Percentiles rank a stretch among this genome's conserved stretches.
phyloP scores from a whole-genome alignment of 768 basidiomycete species.

The Tylopilus vinaceipallidus region DNA sequence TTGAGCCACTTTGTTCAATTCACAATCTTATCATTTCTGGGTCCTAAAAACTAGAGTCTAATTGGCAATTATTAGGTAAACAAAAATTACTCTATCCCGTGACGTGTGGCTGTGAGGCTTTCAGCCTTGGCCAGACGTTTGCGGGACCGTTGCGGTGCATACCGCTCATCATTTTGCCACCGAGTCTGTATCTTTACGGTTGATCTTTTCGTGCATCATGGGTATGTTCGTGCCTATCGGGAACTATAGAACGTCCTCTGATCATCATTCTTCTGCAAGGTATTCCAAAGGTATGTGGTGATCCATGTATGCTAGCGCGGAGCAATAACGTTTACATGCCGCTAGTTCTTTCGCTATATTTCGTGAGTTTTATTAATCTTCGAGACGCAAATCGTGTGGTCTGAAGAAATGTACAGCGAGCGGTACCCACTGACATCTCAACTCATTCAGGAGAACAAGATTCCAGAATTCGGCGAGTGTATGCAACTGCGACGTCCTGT shows the following conservation, averaged over 20 bases:
- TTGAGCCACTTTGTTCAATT: too few relatives aligned
- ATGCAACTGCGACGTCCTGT: neutral
- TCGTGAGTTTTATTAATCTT: slow-evolving; percentile 52
- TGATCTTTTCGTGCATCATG: slow-evolving; percentile 16
- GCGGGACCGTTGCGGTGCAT: neutral
- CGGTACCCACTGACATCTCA: slow-evolving; percentile 98
- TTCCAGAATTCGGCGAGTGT: slow-evolving; percentile 86
- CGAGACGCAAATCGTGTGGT: neutral
- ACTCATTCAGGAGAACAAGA: slow-evolving; percentile 96
- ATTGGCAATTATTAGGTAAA: too few relatives aligned
- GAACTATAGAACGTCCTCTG: neutral
- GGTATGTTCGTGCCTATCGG: slow-evolving; percentile 12
- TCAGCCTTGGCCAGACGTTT: neutral
- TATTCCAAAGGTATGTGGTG: slow-evolving; percentile 59
- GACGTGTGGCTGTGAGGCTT: slow-evolving; percentile 16
- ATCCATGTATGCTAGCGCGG: neutral
- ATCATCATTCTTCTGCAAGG: slow-evolving; percentile 31
- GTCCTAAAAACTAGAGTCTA: too few relatives aligned
- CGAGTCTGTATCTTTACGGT: slow-evolving; percentile 5
- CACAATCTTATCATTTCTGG: too few relatives aligned
- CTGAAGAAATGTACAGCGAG: slow-evolving; percentile 54
- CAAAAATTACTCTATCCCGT: slow-evolving; percentile 1
- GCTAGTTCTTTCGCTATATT: slow-evolving; percentile 93
- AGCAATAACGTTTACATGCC: slow-evolving; percentile 6
- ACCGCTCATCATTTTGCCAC: slow-evolving; percentile 1